phyloP scores from a whole-genome alignment of 306 rosid genomes.

The Cyclanthera cordifolia region DNA sequence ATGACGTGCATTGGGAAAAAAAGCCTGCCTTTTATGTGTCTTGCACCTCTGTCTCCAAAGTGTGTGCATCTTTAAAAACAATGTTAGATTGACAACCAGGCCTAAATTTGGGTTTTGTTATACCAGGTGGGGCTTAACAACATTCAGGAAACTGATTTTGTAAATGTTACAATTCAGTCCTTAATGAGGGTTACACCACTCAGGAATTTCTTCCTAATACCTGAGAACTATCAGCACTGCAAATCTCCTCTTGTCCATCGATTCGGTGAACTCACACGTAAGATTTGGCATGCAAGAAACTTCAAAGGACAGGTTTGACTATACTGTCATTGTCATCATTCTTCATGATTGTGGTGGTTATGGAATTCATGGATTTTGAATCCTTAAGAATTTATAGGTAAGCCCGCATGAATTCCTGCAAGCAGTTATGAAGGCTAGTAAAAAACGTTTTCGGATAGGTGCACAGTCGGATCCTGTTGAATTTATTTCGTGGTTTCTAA shows the following conservation, averaged over 20 bases:
- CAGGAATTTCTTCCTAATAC: constrained; percentile 87
- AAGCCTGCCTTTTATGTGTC: no score
- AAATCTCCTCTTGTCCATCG: constrained; percentile 88
- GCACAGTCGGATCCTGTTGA: constrained; percentile 90
- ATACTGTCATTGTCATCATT: constrained; percentile 1
- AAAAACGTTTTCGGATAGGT: constrained; percentile 78
- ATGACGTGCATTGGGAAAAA: no score
- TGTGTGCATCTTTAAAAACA: no score
- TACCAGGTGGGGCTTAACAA: constrained; percentile 86
- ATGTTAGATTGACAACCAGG: not conserved
- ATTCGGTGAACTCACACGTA: constrained; percentile 92
- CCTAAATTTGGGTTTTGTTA: constrained; percentile 9
- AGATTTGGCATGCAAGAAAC: constrained; percentile 94
- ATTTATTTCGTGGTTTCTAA: constrained; percentile 95
- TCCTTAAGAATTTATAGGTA: constrained; percentile 39
- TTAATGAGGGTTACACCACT: constrained; percentile 92
- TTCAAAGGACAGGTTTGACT: constrained; percentile 88
- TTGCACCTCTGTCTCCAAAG: no score
- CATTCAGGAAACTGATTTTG: constrained; percentile 94
- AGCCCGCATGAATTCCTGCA: constrained; percentile 95
- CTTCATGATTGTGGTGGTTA: not conserved
- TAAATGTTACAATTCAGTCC: constrained; percentile 89
- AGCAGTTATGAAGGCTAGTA: constrained; percentile 98
- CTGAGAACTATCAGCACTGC: constrained; percentile 69
- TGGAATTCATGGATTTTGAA: constrained; percentile 12